Percentiles rank a stretch among this genome's conserved stretches.
These are phyloP conservation scores for Eucalyptus guilfoylei DNA, from an alignment of 345 rosid species.

Conservation along the genomic window DNA sequence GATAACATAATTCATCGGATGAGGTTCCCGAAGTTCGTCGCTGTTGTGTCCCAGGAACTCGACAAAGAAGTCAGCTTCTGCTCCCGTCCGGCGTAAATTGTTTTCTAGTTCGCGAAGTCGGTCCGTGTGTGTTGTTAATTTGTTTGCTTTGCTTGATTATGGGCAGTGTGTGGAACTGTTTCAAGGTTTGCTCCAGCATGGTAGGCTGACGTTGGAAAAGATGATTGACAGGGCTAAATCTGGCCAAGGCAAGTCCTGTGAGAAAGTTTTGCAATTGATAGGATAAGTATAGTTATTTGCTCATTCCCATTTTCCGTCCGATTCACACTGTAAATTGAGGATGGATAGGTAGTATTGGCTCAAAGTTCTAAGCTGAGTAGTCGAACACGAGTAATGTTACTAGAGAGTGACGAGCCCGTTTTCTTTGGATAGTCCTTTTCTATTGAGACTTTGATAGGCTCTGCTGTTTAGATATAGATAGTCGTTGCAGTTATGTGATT, in stretches of 20 bases:
- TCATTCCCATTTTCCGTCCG: neutral
- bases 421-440: neutral
- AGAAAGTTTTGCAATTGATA: neutral
- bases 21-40: conserved; percentile 60
- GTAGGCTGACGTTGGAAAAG: conserved; percentile 72
- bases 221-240: conserved; percentile 47
- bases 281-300: neutral
- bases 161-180: conserved; percentile 53
- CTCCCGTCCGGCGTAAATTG: neutral
- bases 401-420: neutral
- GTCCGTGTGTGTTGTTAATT: neutral
- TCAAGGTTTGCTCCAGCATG: conserved; percentile 71
- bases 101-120: neutral
- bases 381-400: neutral
- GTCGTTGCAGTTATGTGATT: neutral
- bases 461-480: neutral
- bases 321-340: neutral
- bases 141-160: neutral
- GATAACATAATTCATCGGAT: conserved; percentile 58
- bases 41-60: conserved; percentile 34
- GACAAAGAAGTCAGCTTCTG: conserved; percentile 33
- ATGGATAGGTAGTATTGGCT: neutral
- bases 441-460: neutral
- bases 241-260: conserved; percentile 27
- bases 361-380: neutral